These are phyloP conservation scores for Tolypocladium amazonense DNA, from an alignment of 2,329 filamentous ascomycete species.

Conservation along the genomic window DNA sequence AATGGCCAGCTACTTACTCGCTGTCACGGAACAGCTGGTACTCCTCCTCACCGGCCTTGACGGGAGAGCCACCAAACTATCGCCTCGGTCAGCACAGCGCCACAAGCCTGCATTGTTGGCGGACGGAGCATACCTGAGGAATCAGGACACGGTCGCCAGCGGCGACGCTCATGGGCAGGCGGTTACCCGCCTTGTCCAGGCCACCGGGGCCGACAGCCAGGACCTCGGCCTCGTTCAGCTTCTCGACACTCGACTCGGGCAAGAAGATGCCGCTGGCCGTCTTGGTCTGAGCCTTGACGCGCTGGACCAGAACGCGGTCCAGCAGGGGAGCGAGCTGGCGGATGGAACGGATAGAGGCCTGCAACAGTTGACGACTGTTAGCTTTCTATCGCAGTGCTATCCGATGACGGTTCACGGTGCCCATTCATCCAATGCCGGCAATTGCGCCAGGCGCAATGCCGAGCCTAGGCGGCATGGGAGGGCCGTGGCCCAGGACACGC, in stretches of 20 bases:
- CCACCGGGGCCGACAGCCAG: constrained; percentile 87
- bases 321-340: constrained; percentile 90
- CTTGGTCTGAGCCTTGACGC: constrained; percentile 93
- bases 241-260: constrained; percentile 92
- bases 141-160: constrained; percentile 91
- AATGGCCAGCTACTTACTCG: constrained; percentile 59
- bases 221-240: constrained; percentile 95
- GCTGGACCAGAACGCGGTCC: constrained; percentile 96
- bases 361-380: neutral
- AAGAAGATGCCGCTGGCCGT: constrained; percentile 96
- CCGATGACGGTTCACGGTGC: neutral
- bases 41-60: constrained; percentile 97
- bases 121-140: constrained; percentile 59
- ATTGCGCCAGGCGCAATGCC: neutral
- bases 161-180: constrained; percentile 71
- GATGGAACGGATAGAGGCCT: constrained; percentile 83
- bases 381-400: neutral
- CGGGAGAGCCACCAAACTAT: constrained; percentile 83
- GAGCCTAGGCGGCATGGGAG: neutral
- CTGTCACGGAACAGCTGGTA: constrained; percentile 93
- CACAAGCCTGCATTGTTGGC: neutral
- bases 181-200: constrained; percentile 80
- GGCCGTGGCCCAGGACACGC: neutral
- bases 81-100: constrained; percentile 13
- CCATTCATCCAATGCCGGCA: neutral